phyloP scores from a whole-genome alignment of 345 rosid genomes.

The Rhodomyrtus tomentosa region DNA sequence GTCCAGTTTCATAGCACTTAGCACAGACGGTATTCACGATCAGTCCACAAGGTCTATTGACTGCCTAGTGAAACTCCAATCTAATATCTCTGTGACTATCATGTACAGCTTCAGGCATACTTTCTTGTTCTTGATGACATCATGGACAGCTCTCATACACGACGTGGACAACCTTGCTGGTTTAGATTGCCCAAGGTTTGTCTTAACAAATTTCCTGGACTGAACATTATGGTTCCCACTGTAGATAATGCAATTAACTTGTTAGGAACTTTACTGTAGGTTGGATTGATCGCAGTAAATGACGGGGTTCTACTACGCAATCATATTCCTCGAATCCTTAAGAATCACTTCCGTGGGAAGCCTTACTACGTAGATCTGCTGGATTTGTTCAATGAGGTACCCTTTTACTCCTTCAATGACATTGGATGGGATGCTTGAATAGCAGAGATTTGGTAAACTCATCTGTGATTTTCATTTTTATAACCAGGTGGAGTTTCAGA shows the following conservation, averaged over 20 bases:
- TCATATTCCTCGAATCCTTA: constrained; percentile 39
- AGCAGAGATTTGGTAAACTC: background rate
- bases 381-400: constrained; percentile 53
- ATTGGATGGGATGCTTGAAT: background rate
- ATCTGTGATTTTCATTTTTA: background rate
- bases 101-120: constrained; percentile 68
- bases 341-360: constrained; percentile 34
- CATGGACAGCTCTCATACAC: constrained; percentile 71
- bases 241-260: background rate
- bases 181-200: constrained; percentile 63
- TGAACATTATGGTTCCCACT: background rate
- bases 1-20: background rate
- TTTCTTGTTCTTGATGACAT: constrained; percentile 78
- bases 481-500: constrained; percentile 66
- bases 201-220: background rate
- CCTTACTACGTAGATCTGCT: constrained; percentile 42
- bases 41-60: background rate
- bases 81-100: background rate
- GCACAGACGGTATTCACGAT: background rate
- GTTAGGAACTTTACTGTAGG: constrained; percentile 22
- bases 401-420: background rate
- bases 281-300: constrained; percentile 63
- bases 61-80: background rate
- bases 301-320: constrained; percentile 39
- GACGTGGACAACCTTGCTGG: constrained; percentile 91